Conservation (phyloP, 164 flowering plant genomes). For the Magnolia officinalis region DNA sequence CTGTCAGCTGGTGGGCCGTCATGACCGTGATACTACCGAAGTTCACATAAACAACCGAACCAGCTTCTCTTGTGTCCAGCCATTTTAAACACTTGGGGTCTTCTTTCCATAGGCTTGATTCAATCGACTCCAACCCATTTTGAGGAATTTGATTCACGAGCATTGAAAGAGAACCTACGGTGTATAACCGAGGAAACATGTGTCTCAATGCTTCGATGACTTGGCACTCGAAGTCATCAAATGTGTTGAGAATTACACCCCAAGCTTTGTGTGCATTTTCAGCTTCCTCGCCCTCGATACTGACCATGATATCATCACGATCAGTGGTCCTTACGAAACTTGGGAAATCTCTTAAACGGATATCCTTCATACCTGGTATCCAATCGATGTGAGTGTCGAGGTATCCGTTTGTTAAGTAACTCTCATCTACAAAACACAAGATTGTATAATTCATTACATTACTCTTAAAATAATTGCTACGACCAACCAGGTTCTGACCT, state of each 20-base stretch:
- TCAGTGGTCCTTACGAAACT: slow-evolving; percentile 20
- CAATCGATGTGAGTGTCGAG: slow-evolving; percentile 30
- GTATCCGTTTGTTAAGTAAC: slow-evolving; percentile 24
- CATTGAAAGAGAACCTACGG: slow-evolving; percentile 26
- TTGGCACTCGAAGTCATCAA: slow-evolving; percentile 17
- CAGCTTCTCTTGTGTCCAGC: slow-evolving; percentile 23
- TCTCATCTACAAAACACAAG: slow-evolving; percentile 21
- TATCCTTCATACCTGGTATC: slow-evolving; percentile 30
- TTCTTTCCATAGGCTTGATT: slow-evolving; percentile 33
- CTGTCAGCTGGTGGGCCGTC: slow-evolving; percentile 24
- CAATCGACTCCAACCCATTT: background rate
- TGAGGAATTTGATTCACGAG: background rate
- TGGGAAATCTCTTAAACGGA: slow-evolving; percentile 32
- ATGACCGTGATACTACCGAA: slow-evolving; percentile 36
- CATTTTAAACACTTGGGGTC: slow-evolving; percentile 29
- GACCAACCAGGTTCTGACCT: background rate
- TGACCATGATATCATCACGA: slow-evolving; percentile 15
- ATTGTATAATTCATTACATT: no score
- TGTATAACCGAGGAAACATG: slow-evolving; percentile 13
- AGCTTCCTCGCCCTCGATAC: slow-evolving; percentile 4
- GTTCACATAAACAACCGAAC: slow-evolving; percentile 37
- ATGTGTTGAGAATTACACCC: slow-evolving; percentile 22
- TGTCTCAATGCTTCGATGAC: slow-evolving; percentile 13
- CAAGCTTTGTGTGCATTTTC: slow-evolving; percentile 12
- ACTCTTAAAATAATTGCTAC: background rate